Evolutionary conservation across 805 yeast genomes (phyloP).

Genomic region (Yarrowia osloensis): DNA sequence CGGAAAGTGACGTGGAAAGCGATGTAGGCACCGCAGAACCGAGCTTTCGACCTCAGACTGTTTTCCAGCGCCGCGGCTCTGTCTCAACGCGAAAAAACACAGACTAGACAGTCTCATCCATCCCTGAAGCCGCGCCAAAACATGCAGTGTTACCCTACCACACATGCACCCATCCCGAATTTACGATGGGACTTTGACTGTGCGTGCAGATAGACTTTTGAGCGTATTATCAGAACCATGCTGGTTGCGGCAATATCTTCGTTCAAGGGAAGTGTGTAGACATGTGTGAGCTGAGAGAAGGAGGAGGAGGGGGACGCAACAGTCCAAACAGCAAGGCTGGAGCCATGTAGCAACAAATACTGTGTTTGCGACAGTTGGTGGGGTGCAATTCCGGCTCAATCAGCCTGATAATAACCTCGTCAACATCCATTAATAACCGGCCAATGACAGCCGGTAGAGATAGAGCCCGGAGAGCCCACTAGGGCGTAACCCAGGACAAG

Average conservation of each 20-base stretch:
- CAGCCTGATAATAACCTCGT: too few species aligned
- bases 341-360: too few species aligned
- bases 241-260: conserved; percentile 28
- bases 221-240: conserved; percentile 25
- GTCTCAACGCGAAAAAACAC: conserved; percentile 3
- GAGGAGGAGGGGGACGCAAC: too few species aligned
- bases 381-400: too few species aligned
- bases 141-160: conserved; percentile 27
- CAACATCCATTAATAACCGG: too few species aligned
- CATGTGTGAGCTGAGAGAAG: background rate
- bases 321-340: background rate
- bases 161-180: conserved; percentile 1
- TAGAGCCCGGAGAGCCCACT: background rate
- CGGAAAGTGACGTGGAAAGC: too few species aligned
- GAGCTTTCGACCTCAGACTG: too few species aligned
- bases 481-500: background rate
- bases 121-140: conserved; percentile 26
- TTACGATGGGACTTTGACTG: conserved; percentile 13
- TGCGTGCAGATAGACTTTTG: conserved; percentile 18
- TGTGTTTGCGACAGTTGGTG: too few species aligned
- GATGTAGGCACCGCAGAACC: too few species aligned
- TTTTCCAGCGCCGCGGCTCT: background rate
- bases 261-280: conserved; percentile 23
- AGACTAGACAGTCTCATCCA: background rate
- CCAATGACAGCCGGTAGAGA: background rate